Percentiles rank a stretch among this genome's conserved stretches.
Evolutionary conservation across 1,284 basidiomycete genomes (phyloP).

Genomic region (Boletellus sp.): DNA sequence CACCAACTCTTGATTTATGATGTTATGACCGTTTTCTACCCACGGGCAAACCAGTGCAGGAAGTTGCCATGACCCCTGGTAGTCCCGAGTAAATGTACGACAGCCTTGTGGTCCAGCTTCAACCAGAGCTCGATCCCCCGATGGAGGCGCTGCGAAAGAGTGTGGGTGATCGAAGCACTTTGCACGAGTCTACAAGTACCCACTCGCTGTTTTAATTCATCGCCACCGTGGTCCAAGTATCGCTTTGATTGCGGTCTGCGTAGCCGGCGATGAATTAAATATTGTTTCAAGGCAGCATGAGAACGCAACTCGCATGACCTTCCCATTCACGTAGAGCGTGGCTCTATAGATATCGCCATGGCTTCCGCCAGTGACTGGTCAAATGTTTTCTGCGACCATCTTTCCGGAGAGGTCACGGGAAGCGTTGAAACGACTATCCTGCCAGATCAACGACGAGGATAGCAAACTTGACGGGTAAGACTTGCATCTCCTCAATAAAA

Average conservation of each 20-base stretch:
- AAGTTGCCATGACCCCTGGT: conserved; percentile 23
- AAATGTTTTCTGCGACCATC: conserved; percentile 8
- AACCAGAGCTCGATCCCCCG: conserved; percentile 27
- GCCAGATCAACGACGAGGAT: neutral
- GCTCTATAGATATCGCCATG: conserved; percentile 22
- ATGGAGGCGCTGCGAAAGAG: conserved; percentile 20
- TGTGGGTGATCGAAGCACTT: neutral
- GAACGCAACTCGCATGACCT: conserved; percentile 18
- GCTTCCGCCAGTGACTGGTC: conserved; percentile 19
- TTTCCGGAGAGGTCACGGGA: conserved; percentile 15
- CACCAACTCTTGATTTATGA: conserved; percentile 10
- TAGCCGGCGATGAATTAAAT: conserved; percentile 3
- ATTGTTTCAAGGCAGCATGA: neutral
- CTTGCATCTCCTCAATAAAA: conserved; percentile 17
- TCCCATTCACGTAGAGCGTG: conserved; percentile 14
- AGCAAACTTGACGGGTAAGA: neutral
- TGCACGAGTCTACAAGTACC: neutral
- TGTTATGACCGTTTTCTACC: conserved; percentile 22
- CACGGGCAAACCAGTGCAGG: conserved; percentile 29
- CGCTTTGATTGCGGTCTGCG: conserved; percentile 25
- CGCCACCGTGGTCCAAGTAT: conserved; percentile 16
- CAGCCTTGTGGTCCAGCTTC: conserved; percentile 20
- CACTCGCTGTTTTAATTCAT: conserved; percentile 15
- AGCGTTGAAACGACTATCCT: conserved; percentile 13
- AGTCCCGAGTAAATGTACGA: conserved; percentile 27